Percentiles rank a stretch among this genome's conserved stretches.
phyloP scores from a whole-genome alignment of 192 early-diverging fungal genomes.

The Backusella australiensis region DNA sequence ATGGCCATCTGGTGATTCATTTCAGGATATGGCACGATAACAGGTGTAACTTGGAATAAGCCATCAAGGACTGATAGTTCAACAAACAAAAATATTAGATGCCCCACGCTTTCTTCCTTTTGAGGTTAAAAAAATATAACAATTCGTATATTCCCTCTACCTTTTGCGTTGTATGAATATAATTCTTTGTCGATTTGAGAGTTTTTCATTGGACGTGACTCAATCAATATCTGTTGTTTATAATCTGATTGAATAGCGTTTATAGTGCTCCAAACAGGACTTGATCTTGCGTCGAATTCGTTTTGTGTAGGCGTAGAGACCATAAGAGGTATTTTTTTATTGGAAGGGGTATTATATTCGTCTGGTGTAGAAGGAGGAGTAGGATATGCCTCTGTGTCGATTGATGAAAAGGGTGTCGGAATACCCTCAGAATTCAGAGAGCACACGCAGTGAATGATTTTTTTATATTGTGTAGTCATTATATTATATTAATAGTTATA shows the following conservation, averaged over 20 bases:
- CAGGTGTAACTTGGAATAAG: background rate
- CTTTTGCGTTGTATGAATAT: background rate
- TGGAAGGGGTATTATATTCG: background rate
- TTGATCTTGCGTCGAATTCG: background rate
- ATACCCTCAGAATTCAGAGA: background rate
- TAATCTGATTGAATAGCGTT: background rate
- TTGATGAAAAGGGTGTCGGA: background rate
- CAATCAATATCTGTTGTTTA: background rate
- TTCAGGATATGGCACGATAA: background rate
- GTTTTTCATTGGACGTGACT: constrained; percentile 2
- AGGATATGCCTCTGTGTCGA: background rate
- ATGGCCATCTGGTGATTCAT: background rate
- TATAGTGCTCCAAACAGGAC: background rate
- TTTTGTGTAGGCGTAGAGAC: background rate
- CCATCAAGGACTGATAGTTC: background rate
- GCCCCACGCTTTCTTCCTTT: background rate
- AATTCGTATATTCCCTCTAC: background rate
- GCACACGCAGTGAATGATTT: background rate
- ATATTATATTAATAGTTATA: background rate
- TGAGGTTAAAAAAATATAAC: background rate
- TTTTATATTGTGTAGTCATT: constrained; percentile 1
- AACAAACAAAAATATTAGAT: background rate
- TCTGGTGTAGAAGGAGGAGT: background rate
- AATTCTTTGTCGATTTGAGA: background rate
- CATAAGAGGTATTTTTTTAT: background rate